Percentiles rank a stretch among this genome's conserved stretches.
Conservation (phyloP, 352 stramenopile genomes). For the Peronosclerospora sorghi region DNA sequence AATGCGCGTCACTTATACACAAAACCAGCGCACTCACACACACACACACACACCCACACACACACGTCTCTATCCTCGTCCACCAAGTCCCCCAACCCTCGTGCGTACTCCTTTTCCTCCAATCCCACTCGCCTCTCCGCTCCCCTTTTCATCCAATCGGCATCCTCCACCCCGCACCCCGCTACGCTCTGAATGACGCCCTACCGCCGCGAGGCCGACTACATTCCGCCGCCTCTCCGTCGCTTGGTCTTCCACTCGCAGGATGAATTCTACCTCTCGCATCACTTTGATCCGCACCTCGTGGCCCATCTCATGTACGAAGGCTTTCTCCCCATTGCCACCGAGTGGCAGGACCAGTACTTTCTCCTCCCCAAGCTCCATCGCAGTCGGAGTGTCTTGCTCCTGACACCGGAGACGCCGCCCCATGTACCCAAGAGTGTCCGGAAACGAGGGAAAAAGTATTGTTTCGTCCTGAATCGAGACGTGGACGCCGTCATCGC, state of each 20-base stretch:
- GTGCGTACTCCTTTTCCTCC: background rate
- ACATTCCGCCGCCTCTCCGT: slow-evolving; percentile 78
- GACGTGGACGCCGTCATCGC: slow-evolving; percentile 82
- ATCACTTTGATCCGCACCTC: slow-evolving; percentile 80
- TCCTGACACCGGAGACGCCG: slow-evolving; percentile 25
- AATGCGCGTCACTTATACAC: no score
- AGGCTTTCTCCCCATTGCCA: slow-evolving; percentile 92
- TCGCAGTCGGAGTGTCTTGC: slow-evolving; percentile 79
- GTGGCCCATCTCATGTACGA: slow-evolving; percentile 88
- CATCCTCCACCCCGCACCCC: background rate
- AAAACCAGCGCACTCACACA: no score
- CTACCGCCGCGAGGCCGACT: slow-evolving; percentile 51
- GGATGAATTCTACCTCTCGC: slow-evolving; percentile 90
- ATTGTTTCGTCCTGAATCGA: slow-evolving; percentile 80
- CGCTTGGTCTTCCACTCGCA: slow-evolving; percentile 85
- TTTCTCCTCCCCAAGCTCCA: slow-evolving; percentile 87
- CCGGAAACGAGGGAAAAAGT: slow-evolving; percentile 85
- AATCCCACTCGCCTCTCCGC: background rate
- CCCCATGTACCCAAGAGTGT: slow-evolving; percentile 85
- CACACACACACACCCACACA: no score
- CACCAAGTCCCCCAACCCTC: no score
- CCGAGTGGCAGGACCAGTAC: slow-evolving; percentile 47
- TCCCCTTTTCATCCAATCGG: background rate
- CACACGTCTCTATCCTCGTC: no score
- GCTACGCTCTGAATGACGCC: slow-evolving; percentile 1